Evolutionary conservation across 2,329 filamentous ascomycete genomes (phyloP), one percentile per base, ranked within the genome.

Genomic region (Paecilomyces dactylethromorphus): DNA sequence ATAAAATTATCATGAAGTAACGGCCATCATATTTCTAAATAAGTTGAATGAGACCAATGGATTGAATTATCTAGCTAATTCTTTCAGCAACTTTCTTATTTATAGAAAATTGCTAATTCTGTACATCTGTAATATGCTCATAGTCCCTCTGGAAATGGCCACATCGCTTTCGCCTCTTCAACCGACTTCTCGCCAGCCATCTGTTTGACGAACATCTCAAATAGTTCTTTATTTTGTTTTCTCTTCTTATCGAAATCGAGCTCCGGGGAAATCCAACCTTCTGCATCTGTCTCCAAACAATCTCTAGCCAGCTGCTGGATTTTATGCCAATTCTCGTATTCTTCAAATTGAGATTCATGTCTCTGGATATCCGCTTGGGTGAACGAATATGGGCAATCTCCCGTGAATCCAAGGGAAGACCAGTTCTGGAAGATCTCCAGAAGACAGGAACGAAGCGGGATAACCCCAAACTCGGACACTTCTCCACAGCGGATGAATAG

Each of bases 391-490:
- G 35, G 35, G 15, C 35, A 45, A 15, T 45, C 13, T 5, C 35
- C 35, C 8, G 35, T 45, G 18, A 45, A 45, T n/a, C 35, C 35
- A 15, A 45, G 35, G n/a, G 12, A 5, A 12, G 35, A 45, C 35
- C 35, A 45, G 18, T 45, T 45, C 13, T 45, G 35, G 18, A 18
- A 45, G 4, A 45, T 18, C 18, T 45, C 35, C 18, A 45, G 8
- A 13, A 76, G 60, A 53, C 70, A 74, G 18, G 63, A 67, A 35
- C 66, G 66, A 39, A 75, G 69, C n/a, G 71, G 68, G 57, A 75
- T 57, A 26, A 64, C 55, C 6, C 70, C 70, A 2, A 65, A 54
- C 29, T 69, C 61, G 8, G 63, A 66, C 12, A 63, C 57, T 57
- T 74, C 68, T 58, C 71, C 67, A 24, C 60, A 69, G 29, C 68